These are phyloP conservation scores for Saraca asoca DNA, from an alignment of 331 rosid genomes.

Conservation along the genomic window DNA sequence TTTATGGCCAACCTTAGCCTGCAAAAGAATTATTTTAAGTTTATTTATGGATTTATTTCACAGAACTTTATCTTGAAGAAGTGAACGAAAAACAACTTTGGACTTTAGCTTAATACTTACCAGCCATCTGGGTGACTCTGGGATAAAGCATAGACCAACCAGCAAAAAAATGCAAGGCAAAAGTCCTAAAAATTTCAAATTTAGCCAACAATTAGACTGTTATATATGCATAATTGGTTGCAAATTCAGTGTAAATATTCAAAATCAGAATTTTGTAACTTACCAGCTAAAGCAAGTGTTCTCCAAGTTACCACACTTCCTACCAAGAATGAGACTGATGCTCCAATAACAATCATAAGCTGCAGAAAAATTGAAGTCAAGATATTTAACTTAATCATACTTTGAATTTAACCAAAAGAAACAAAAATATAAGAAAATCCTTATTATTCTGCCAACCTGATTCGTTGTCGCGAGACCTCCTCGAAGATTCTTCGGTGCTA, in stretches of 20 bases:
- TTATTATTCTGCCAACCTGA: conserved; percentile 46
- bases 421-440: background rate
- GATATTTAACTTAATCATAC: conserved; percentile 2
- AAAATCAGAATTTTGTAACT: conserved; percentile 7
- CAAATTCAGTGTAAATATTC: background rate
- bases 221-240: background rate
- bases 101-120: conserved; percentile 39
- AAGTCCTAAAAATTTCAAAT: conserved; percentile 43
- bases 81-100: conserved; percentile 1
- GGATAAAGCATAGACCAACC: conserved; percentile 63
- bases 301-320: conserved; percentile 76
- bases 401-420: background rate
- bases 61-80: background rate
- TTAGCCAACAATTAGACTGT: conserved; percentile 21
- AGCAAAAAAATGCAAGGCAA: conserved; percentile 55
- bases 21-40: conserved; percentile 15
- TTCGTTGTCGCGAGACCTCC: conserved; percentile 79
- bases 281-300: conserved; percentile 68
- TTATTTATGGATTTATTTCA: background rate
- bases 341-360: conserved; percentile 80
- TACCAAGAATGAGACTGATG: conserved; percentile 63
- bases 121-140: conserved; percentile 89
- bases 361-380: conserved; percentile 34
- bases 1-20: conserved; percentile 73
- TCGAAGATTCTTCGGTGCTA: conserved; percentile 80